Percentiles rank a stretch among this genome's conserved stretches.
Conservation (phyloP, 805 yeast genomes). For the Pichia nanzhaoensis region DNA sequence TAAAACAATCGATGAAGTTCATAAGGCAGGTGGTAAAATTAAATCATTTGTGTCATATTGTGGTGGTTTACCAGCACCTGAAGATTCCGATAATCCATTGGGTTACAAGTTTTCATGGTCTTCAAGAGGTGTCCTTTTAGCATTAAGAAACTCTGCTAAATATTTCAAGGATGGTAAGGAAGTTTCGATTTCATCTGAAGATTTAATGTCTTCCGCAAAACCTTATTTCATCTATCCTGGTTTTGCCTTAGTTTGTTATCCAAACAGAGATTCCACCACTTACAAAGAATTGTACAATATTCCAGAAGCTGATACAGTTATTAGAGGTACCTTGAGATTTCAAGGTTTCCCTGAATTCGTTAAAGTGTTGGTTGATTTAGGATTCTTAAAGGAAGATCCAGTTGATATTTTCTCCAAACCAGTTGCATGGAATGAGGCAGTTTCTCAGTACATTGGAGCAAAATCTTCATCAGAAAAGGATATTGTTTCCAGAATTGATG, state of each 20-base stretch:
- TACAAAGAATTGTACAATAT: slow-evolving; percentile 88
- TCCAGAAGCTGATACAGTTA: slow-evolving; percentile 95
- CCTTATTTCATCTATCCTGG: slow-evolving; percentile 97
- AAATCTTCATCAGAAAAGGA: slow-evolving; percentile 63
- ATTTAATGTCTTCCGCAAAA: slow-evolving; percentile 88
- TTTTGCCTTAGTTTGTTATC: slow-evolving; percentile 88
- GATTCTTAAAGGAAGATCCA: slow-evolving; percentile 78
- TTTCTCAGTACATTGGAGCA: slow-evolving; percentile 70
- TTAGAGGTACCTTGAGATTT: slow-evolving; percentile 95
- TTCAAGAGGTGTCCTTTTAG: slow-evolving; percentile 94
- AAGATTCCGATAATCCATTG: slow-evolving; percentile 93
- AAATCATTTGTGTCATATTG: slow-evolving; percentile 93
- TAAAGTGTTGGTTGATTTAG: slow-evolving; percentile 90
- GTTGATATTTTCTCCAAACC: slow-evolving; percentile 48
- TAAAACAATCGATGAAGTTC: slow-evolving; percentile 96
- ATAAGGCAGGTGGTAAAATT: slow-evolving; percentile 83
- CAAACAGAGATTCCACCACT: slow-evolving; percentile 95
- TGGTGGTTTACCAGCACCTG: slow-evolving; percentile 99
- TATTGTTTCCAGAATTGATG: slow-evolving; percentile 65
- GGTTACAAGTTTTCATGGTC: slow-evolving; percentile 99
- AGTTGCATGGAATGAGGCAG: slow-evolving; percentile 84
- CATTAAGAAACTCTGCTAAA: slow-evolving; percentile 88
- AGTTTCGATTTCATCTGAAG: slow-evolving; percentile 76
- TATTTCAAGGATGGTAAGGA: slow-evolving; percentile 83
- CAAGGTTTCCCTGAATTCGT: slow-evolving; percentile 99